These are phyloP conservation scores for Alternaria atra DNA, from an alignment of 2,329 filamentous ascomycete species.

Conservation along the genomic window DNA sequence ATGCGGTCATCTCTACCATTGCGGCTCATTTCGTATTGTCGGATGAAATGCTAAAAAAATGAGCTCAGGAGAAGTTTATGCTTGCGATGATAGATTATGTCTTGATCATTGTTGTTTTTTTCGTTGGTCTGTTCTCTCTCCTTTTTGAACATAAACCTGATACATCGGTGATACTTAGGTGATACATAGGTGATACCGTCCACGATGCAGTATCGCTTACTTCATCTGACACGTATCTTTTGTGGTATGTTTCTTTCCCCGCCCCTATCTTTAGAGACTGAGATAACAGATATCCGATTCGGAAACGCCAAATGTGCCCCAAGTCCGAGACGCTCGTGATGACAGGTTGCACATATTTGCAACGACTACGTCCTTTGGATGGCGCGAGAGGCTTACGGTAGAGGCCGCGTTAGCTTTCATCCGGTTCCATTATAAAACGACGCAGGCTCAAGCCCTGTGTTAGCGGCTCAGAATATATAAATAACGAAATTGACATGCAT, in stretches of 20 bases:
- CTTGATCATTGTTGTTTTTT: too few relatives aligned
- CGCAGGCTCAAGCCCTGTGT: not conserved
- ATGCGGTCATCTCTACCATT: not conserved
- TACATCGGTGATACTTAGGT: too few relatives aligned
- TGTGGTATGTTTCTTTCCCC: not conserved
- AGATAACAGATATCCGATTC: not conserved
- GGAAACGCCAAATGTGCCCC: not conserved
- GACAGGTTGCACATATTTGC: not conserved
- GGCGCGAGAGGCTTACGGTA: not conserved
- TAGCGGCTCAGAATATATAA: not conserved
- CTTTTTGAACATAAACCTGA: too few relatives aligned
- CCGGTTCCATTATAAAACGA: not conserved
- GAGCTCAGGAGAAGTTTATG: too few relatives aligned
- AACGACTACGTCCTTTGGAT: not conserved
- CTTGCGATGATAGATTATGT: too few relatives aligned
- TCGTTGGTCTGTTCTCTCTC: too few relatives aligned
- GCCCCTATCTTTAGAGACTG: not conserved
- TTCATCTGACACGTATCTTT: too few relatives aligned
- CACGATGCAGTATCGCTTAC: too few relatives aligned
- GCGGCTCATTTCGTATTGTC: not conserved
- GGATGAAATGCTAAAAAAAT: too few relatives aligned
- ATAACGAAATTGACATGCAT: not conserved
- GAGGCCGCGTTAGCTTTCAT: not conserved
- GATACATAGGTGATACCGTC: too few relatives aligned
- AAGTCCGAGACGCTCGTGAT: not conserved